Conservation (phyloP, 2,329 filamentous ascomycete species). For the Decorospora gaudefroyi region DNA sequence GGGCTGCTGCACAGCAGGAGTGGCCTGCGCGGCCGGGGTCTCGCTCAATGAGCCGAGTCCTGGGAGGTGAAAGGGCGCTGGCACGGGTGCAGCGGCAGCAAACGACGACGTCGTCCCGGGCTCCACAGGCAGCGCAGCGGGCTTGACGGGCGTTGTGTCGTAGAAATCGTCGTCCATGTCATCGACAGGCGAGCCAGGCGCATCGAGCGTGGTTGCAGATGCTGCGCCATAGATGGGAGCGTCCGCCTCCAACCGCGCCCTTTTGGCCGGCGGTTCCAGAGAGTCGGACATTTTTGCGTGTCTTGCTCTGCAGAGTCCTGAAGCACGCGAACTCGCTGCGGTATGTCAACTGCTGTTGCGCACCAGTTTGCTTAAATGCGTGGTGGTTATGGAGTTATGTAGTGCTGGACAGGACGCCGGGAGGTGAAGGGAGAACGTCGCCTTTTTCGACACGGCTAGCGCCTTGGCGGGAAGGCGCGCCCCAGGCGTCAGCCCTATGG, state of each 20-base stretch:
- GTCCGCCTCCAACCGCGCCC: constrained; percentile 48
- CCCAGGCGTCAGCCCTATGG: constrained; percentile 28
- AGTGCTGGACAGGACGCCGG: too few relatives aligned
- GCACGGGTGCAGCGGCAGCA: constrained; percentile 31
- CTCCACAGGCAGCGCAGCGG: constrained; percentile 26
- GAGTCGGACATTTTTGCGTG: constrained; percentile 41
- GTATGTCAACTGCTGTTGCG: constrained; percentile 35
- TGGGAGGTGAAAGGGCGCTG: constrained; percentile 40
- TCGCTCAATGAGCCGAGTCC: constrained; percentile 43
- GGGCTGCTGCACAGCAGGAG: constrained; percentile 18
- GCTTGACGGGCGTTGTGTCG: constrained; percentile 41
- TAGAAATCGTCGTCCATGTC: constrained; percentile 49
- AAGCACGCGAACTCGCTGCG: constrained; percentile 34
- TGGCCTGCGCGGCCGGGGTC: constrained; percentile 27
- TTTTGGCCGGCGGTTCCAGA: constrained; percentile 49
- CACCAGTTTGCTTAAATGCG: constrained; percentile 34
- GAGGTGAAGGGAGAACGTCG: constrained; percentile 30
- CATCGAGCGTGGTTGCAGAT: constrained; percentile 40
- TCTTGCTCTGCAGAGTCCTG: constrained; percentile 32
- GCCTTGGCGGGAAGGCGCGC: constrained; percentile 26
- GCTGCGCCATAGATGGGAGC: constrained; percentile 42
- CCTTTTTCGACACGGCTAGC: constrained; percentile 36
- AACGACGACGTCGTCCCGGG: constrained; percentile 23
- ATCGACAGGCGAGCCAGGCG: constrained; percentile 48
- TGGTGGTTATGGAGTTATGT: too few relatives aligned